Evolutionary conservation across 768 basidiomycete genomes (phyloP), one percentile per base, ranked within the genome.

Genomic region (Boletales sp.): DNA sequence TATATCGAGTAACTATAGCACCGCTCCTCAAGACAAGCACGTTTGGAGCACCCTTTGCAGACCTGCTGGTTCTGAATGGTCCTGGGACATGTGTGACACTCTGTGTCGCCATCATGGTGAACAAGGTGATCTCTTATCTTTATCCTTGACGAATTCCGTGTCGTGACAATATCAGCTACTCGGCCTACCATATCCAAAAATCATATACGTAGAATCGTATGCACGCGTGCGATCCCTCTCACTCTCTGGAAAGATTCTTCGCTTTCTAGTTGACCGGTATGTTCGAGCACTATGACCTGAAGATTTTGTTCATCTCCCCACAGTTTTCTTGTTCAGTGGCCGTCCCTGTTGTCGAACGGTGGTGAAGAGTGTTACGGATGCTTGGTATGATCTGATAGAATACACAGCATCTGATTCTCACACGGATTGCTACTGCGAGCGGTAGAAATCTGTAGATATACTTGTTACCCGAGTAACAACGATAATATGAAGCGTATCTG

Each of bases 271-370:
- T 6, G 93, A 97, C 65, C 77, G 83, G 90, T 83, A 57, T 55
- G 77, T 56, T 54, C 86, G 84, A 15, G 87, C 87, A 72, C 78
- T 80, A 76, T 54, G 36, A 32, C 24, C 24, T 5, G 32, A 32
- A 21, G n/a, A 48, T 31, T 13, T 17, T 3, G 8, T 32, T 52
- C 14, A 61, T 31, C 15, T 34, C 17, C 58, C 11, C 4, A 13
- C 14, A 89, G 89, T 31, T 97, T 98, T 65, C 65, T 97, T 45
- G 89, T 92, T 5, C 95, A 98, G 65, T 98, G 95, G 95, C 84
- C 86, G 17, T 72, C 79, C 43, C 65, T 85, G 45, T 59, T 78
- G 17, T 58, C 69, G 38, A 67, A 72, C 43, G 63, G 62, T 45
- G 61, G 67, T 34, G 81, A 75, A 24, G 77, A 82, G 53, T 86